Conservation (phyloP, 169 alveolate species). For the Fabrea salina region DNA sequence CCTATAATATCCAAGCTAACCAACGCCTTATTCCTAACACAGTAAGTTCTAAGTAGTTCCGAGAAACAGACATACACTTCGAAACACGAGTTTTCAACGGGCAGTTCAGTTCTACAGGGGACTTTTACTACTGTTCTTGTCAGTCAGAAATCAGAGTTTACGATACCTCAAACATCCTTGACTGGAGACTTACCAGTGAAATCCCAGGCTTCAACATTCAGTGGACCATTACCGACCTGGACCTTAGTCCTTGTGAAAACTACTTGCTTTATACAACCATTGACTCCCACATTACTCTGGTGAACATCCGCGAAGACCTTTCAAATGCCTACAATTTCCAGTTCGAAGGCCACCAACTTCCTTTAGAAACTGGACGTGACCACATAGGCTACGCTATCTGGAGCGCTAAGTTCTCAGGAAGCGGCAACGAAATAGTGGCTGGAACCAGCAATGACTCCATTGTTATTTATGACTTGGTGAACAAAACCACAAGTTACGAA, state of each 20-base stretch:
- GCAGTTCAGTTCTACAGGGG: constrained; percentile 6
- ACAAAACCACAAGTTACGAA: constrained; percentile 18
- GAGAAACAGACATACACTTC: neutral
- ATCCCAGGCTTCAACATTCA: constrained; percentile 32
- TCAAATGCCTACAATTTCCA: neutral
- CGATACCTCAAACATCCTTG: constrained; percentile 33
- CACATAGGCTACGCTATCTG: constrained; percentile 39
- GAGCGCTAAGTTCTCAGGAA: constrained; percentile 59
- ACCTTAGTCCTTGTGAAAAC: constrained; percentile 48
- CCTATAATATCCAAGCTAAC: neutral
- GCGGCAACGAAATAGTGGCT: constrained; percentile 48
- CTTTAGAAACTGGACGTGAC: neutral
- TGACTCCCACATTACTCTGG: neutral
- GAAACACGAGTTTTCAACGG: constrained; percentile 26
- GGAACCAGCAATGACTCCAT: constrained; percentile 41
- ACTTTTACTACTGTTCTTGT: constrained; percentile 14
- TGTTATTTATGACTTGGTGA: constrained; percentile 40
- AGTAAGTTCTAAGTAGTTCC: neutral
- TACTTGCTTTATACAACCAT: constrained; percentile 48
- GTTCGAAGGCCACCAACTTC: neutral
- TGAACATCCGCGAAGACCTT: neutral
- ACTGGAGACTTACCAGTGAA: constrained; percentile 38
- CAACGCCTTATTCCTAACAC: neutral
- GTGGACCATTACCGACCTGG: constrained; percentile 67
- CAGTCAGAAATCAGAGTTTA: constrained; percentile 6